Conservation (phyloP, 192 early-diverging fungal species). For the Entomortierella lignicola region DNA sequence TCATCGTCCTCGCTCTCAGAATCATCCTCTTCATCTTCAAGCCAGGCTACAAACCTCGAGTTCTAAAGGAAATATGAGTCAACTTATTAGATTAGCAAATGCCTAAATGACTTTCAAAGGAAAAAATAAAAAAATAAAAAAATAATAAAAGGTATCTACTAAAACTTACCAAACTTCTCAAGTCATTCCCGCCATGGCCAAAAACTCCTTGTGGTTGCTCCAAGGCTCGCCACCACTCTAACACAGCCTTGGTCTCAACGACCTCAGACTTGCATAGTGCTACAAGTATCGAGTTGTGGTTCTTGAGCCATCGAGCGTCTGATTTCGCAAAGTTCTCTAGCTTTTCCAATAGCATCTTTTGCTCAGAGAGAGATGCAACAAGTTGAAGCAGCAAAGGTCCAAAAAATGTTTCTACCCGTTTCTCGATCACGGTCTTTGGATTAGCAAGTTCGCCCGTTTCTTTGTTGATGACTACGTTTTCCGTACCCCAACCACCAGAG, state of each 20-base stretch:
- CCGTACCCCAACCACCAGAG: constrained; percentile 20
- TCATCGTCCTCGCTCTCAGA: constrained; percentile 36
- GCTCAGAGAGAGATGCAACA: constrained; percentile 44
- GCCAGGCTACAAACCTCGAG: constrained; percentile 55
- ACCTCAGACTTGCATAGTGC: constrained; percentile 61
- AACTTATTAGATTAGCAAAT: not conserved
- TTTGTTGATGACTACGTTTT: constrained; percentile 11
- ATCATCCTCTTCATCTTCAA: constrained; percentile 46
- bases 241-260: constrained; percentile 55
- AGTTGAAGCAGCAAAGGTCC: constrained; percentile 53
- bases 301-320: constrained; percentile 28
- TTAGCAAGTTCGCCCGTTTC: constrained; percentile 18
- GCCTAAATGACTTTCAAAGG: not conserved
- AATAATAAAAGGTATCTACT: not conserved
- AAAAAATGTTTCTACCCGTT: constrained; percentile 53
- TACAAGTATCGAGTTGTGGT: constrained; percentile 52
- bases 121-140: not conserved
- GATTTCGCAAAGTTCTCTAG: constrained; percentile 19
- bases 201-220: constrained; percentile 15
- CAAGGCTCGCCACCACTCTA: constrained; percentile 57
- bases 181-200: constrained; percentile 21
- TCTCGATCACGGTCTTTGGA: constrained; percentile 40
- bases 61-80: constrained; percentile 14
- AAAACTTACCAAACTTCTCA: constrained; percentile 34
- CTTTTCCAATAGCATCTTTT: constrained; percentile 40